Base-by-base conservation (phyloP, 805 yeast genomes). In the Ogataea trehaloabstinens region DNA sequence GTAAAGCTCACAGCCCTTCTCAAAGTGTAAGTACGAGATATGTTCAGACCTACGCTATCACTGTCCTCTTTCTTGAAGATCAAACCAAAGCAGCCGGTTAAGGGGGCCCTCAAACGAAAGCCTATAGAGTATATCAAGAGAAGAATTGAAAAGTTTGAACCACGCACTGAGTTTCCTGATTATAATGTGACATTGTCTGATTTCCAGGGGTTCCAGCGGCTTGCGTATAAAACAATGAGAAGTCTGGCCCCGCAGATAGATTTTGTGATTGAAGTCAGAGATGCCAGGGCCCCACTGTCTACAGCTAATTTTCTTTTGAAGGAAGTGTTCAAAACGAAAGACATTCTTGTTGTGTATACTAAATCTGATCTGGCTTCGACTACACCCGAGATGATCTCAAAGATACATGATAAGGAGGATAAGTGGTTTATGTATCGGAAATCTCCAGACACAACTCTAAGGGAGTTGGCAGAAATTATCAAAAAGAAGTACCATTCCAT, bases 121-220 rank as follows among this genome's bases (percentile, higher is more conserved):
- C 11, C 25, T 12, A 12, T 8, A 12, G 8, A 8, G 8, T 22
- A 22, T 12, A 12, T 22, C 25, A 22, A 8, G 12, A 22, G 12
- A 22, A 22, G 25, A 22, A 22, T 8, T 8, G 12, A 22, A 13
- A 40, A 32, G 4, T 88, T 88, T 55, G 56, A 72, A 11, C 96
- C 97, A 1, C 63, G 97, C 35, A 53, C 66, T 24, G 57, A 61
- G n/a, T 90, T 90, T 52, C 96, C 96, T 1, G 70, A 73, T 11
- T 84, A 84, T 56, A 76, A 77, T 35, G 74, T 89, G 11, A 70
- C 80, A 1, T 62, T 83, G 16, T 79, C 93, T 1, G 89, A 85
- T 58, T 88, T 88, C 64, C 87, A 87, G 51, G 96, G 97, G 10
- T 97, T 90, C 57, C 98, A 91, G 52, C 77, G 79, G 44, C 80